Base-by-base conservation (phyloP, 2,329 filamentous ascomycete species). In the Botrytis sinoallii region DNA sequence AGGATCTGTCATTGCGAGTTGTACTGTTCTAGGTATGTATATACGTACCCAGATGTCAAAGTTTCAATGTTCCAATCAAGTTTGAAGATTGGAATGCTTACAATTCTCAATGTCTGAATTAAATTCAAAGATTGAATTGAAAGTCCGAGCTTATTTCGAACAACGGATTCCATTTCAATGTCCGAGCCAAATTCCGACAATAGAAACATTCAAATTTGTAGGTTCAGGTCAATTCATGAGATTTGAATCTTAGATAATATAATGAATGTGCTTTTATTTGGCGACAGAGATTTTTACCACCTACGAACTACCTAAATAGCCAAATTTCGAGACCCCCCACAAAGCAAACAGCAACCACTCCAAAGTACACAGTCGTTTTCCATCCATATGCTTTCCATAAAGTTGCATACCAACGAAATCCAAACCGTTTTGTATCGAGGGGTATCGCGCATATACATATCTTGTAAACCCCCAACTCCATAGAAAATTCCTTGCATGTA, bases 361-460 rank as follows among this genome's bases (percentile, higher is more conserved):
- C 25, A 3, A 57, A 55, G 22, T 59, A 25, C 71, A 46, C 38
- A 32, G 67, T 61, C 18, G 40, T 59, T 40, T 57, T 60, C 48
- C 63, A 48, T 69, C 40, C 63, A 60, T 48, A 29, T 72, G 40
- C 57, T 68, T 29, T 44, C 52, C 48, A 42, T 72, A 42, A 72
- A 32, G 29, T 68, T 48, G 25, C 42, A 71, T 32, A 32, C 42
- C 35, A 32, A 42, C 42, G 22, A 52, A 70, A 68, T 22, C 63
- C 64, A 72, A 38, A 60, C 20, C n/a, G 40, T 60, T 52, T 55
- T 60, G 40, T 57, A 32, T 57, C 46, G 38, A 59, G 38, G 71
- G 71, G 71, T 72, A 72, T 72, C 44, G 69, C 42, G 71, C 71
- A 69, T 35, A 5, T 60, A 68, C 64, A 42, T 16, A 46, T 68